Percentiles rank a stretch among this genome's conserved stretches.
Conservation (phyloP, 306 rosid species). For the Rosa chinensis region DNA sequence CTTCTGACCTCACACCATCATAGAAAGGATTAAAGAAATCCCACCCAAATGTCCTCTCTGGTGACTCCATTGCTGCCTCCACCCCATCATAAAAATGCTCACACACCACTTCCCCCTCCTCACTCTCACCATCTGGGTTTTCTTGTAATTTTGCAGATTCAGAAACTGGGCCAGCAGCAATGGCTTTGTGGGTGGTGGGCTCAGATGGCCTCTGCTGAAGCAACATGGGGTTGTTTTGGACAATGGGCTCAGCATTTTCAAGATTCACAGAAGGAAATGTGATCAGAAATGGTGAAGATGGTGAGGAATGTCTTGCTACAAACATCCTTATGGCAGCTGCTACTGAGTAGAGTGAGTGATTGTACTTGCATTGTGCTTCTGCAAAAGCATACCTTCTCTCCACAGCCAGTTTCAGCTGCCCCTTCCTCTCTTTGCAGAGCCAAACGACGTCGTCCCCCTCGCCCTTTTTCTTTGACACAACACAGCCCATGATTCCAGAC, state of each 20-base stretch:
- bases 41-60: slow-evolving; percentile 26
- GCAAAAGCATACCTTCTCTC: slow-evolving; percentile 35
- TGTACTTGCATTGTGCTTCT: slow-evolving; percentile 36
- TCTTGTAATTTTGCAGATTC: slow-evolving; percentile 4
- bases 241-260: slow-evolving; percentile 8
- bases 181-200: slow-evolving; percentile 7
- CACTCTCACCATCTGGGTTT: slow-evolving; percentile 10
- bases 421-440: slow-evolving; percentile 27
- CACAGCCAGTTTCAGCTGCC: slow-evolving; percentile 22
- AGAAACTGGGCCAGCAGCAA: background rate
- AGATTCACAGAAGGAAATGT: slow-evolving; percentile 19
- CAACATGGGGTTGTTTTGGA: slow-evolving; percentile 17
- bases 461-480: slow-evolving; percentile 14
- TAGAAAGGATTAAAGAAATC: slow-evolving; percentile 26
- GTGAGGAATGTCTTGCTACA: slow-evolving; percentile 29
- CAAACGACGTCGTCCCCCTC: slow-evolving; percentile 26
- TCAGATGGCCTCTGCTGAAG: slow-evolving; percentile 25
- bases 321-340: slow-evolving; percentile 29
- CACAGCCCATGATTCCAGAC: slow-evolving; percentile 26
- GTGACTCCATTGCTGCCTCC: slow-evolving; percentile 2
- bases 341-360: slow-evolving; percentile 26
- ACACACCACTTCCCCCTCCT: slow-evolving; percentile 2
- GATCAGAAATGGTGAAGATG: slow-evolving; percentile 33
- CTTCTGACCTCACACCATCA: slow-evolving; percentile 5
- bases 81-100: slow-evolving; percentile 23